phyloP scores from a whole-genome alignment of 148 eudicot genomes.

The Rhododendron kiyosumense region DNA sequence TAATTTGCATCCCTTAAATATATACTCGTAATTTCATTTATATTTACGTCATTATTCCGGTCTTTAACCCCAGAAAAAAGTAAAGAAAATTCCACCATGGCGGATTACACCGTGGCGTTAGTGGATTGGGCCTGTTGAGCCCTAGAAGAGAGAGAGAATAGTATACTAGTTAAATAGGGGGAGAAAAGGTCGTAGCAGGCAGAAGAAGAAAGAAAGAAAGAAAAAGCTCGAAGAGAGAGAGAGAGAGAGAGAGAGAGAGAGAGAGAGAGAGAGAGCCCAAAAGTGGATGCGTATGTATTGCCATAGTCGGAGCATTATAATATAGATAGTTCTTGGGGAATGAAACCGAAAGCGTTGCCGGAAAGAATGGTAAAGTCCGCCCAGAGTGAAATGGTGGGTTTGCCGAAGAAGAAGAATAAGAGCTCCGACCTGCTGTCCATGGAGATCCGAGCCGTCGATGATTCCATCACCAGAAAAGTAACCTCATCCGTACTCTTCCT shows the following conservation, averaged over 20 bases:
- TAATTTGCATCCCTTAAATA: too few species aligned
- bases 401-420: background rate
- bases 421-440: conserved; percentile 10
- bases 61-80: too few species aligned
- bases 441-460: conserved; percentile 44
- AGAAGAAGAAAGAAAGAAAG: background rate
- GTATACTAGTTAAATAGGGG: background rate
- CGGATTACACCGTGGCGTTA: background rate
- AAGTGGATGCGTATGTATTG: background rate
- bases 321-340: background rate
- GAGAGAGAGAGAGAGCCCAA: background rate
- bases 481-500: conserved; percentile 58
- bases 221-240: background rate
- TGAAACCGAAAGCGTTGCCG: conserved; percentile 35
- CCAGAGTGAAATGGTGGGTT: conserved; percentile 7
- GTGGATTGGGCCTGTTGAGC: background rate
- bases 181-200: background rate
- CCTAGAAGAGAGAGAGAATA: background rate
- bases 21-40: too few species aligned
- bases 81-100: too few species aligned
- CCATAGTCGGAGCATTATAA: background rate
- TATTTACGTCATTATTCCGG: too few species aligned
- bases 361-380: conserved; percentile 24
- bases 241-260: background rate
- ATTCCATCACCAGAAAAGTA: conserved; percentile 19